Percentiles rank a stretch among this genome's conserved stretches.
Evolutionary conservation across 768 basidiomycete species (phyloP).

Genomic region (Ephemerocybe angulata): DNA sequence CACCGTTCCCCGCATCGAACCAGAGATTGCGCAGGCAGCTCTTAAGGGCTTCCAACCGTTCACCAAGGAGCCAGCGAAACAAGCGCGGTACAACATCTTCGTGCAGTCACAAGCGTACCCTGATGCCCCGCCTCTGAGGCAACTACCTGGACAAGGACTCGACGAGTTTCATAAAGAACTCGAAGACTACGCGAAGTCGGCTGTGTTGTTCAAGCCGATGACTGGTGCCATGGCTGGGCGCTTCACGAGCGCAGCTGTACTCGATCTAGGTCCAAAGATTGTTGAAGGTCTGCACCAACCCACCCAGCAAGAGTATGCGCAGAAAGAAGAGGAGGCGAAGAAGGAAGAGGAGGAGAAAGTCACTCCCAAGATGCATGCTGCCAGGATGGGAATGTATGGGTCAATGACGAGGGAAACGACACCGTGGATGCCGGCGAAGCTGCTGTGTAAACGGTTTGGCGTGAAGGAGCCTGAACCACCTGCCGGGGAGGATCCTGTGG

Average conservation of each 20-base stretch:
- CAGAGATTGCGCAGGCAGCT: conserved; percentile 82
- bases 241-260: conserved; percentile 78
- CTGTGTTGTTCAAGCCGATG: conserved; percentile 87
- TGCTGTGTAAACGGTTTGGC: conserved; percentile 92
- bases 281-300: conserved; percentile 70
- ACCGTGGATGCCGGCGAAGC: conserved; percentile 75
- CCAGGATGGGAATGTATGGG: conserved; percentile 86
- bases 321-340: conserved; percentile 39
- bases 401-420: conserved; percentile 72
- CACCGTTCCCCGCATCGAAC: conserved; percentile 54
- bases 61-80: conserved; percentile 68
- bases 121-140: conserved; percentile 46
- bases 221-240: conserved; percentile 89
- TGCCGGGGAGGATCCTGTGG: conserved; percentile 27
- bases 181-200: conserved; percentile 82
- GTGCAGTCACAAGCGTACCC: conserved; percentile 67
- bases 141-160: conserved; percentile 52
- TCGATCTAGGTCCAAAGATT: conserved; percentile 62
- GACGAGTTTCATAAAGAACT: conserved; percentile 82
- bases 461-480: conserved; percentile 80
- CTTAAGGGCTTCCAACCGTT: conserved; percentile 90
- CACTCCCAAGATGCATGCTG: conserved; percentile 78
- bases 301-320: conserved; percentile 38
- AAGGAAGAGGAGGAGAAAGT: conserved; percentile 53
- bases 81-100: conserved; percentile 81